Base-by-base conservation (phyloP, 345 rosid genomes). In the Gossypium australe region DNA sequence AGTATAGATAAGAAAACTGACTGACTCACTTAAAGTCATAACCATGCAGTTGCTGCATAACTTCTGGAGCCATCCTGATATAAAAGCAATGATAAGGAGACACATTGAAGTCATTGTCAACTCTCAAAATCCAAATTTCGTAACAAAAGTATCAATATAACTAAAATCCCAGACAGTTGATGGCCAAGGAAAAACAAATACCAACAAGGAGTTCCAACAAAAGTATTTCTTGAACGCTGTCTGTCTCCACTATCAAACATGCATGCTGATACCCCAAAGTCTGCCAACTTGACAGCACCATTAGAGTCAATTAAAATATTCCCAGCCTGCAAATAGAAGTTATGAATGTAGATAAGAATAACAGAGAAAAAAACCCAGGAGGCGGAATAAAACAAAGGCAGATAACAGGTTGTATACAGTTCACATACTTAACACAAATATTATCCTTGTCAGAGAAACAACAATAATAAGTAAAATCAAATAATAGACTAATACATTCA, bases 21-120 rank as follows among this genome's bases (percentile, higher is more conserved):
- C 57, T 74, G 38, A 84, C 96, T 88, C 84, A 95, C 99, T 95
- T 95, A 78, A 95, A 95, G 85, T 95, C 99, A 88, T 95, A 95
- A 77, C 99, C 99, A 83, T 95, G 99, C 82, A 93, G 73, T 76
- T 95, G 99, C 79, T 95, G 99, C 99, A 95, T 95, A 64, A 95
- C 99, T 88, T 95, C 99, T 78, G 99, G 99, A 80, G 99, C 99
- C 99, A 95, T 93, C 99, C 99, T 95, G 81, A 71, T 76, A 79
- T 70, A 56, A 77, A 63, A 71, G 75, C 60, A 58, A 44, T 34
- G 18, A 52, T 9, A 22, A 57, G 61, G 70, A 65, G 75, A 45
- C 13, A 47, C 24, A 67, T 27, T 51, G 63, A 56, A 44, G n/a
- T 62, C 73, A 4, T 24, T 11, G 53, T 67, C 63, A 57, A 69